Conservation (phyloP, 371 early-diverging fungal genomes). For the Paraphysoderma sedebokerense region DNA sequence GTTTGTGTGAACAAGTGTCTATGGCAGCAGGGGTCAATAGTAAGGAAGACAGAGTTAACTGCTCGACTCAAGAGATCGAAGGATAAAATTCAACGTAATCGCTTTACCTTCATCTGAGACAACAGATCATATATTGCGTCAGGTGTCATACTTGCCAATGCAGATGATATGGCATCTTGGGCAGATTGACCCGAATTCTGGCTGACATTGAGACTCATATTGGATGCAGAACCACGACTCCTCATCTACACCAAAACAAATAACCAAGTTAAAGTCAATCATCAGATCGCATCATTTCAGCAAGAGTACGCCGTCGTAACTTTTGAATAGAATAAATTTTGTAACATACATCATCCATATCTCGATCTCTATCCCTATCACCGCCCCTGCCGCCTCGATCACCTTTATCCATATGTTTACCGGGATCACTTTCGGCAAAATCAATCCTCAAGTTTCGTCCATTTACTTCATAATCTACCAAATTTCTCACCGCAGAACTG, state of each 20-base stretch:
- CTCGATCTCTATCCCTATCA: neutral
- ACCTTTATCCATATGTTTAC: slow-evolving; percentile 9
- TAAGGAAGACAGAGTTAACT: neutral
- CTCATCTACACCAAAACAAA: neutral
- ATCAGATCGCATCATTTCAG: too few relatives aligned
- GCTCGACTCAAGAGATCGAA: neutral
- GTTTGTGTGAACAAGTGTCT: slow-evolving; percentile 26
- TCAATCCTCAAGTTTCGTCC: slow-evolving; percentile 67
- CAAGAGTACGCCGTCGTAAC: too few relatives aligned
- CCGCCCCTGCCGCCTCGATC: slow-evolving; percentile 7
- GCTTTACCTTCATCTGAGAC: slow-evolving; percentile 50
- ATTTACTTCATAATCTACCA: slow-evolving; percentile 64
- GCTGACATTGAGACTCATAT: neutral
- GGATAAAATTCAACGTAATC: neutral
- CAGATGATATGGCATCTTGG: slow-evolving; percentile 36
- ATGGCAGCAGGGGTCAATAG: neutral
- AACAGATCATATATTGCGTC: slow-evolving; percentile 52
- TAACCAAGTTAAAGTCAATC: neutral
- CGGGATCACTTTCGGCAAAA: slow-evolving; percentile 53
- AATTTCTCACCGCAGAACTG: slow-evolving; percentile 38
- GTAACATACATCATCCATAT: neutral
- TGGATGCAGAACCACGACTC: neutral
- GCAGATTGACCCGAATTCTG: too few relatives aligned
- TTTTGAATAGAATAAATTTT: neutral
- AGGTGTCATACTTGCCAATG: slow-evolving; percentile 45